These are phyloP conservation scores for Streptanthus diversifolius DNA, from an alignment of 345 rosid genomes.

Conservation along the genomic window DNA sequence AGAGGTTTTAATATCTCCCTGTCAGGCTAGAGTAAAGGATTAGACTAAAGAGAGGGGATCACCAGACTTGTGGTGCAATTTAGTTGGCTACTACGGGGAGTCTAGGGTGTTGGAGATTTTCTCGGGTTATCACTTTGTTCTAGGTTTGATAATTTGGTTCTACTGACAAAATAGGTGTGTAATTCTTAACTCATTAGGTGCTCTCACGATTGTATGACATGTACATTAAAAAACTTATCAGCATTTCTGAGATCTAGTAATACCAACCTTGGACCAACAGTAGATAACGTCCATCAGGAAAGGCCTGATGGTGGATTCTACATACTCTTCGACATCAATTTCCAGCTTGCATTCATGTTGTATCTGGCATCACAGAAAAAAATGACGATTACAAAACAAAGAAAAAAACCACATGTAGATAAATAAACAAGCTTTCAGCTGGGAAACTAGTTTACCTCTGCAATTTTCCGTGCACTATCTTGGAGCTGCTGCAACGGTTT, in stretches of 20 bases:
- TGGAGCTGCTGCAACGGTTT: slow-evolving; percentile 94
- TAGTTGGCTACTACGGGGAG: too few relatives aligned
- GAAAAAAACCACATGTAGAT: neutral
- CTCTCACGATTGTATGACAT: neutral
- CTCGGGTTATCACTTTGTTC: too few relatives aligned
- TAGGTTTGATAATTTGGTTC: neutral
- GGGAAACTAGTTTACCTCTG: slow-evolving; percentile 55
- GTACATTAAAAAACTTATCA: neutral
- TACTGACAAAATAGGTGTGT: too few relatives aligned
- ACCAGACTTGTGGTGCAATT: too few relatives aligned
- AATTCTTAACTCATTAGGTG: neutral
- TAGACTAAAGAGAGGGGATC: too few relatives aligned
- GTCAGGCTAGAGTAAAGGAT: too few relatives aligned
- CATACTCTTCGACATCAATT: slow-evolving; percentile 82
- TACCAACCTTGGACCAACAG: slow-evolving; percentile 90
- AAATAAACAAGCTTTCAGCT: neutral
- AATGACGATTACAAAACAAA: neutral
- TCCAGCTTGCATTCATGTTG: slow-evolving; percentile 98
- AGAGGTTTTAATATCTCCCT: too few relatives aligned
- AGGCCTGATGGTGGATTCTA: slow-evolving; percentile 93
- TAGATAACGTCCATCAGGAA: slow-evolving; percentile 94
- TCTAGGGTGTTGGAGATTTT: too few relatives aligned
- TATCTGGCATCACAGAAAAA: slow-evolving; percentile 47
- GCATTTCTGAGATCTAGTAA: slow-evolving; percentile 11
- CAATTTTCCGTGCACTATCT: slow-evolving; percentile 93